These are phyloP conservation scores for Yarrowia sp. DNA, from an alignment of 805 yeast species.

Conservation along the genomic window DNA sequence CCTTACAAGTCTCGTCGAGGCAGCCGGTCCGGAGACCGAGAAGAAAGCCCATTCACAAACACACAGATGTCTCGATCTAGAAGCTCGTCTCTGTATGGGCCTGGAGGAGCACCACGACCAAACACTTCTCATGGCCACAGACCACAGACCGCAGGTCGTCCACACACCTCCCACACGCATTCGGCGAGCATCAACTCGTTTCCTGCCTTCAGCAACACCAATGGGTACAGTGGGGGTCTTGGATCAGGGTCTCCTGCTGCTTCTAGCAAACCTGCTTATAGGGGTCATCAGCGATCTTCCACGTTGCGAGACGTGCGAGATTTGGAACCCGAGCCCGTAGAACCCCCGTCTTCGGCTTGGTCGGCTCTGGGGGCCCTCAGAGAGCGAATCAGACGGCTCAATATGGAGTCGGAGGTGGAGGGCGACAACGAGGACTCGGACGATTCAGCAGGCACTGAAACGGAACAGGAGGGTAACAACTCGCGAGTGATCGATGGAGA, in stretches of 20 bases:
- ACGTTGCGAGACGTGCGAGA: slow-evolving; percentile 13
- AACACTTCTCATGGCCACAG: slow-evolving; percentile 10
- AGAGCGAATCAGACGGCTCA: slow-evolving; percentile 24
- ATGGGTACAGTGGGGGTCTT: slow-evolving; percentile 3
- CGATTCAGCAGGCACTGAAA: slow-evolving; percentile 14
- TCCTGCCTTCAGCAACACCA: slow-evolving; percentile 14
- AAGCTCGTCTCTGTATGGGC: slow-evolving; percentile 31
- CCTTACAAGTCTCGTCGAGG: slow-evolving; percentile 4
- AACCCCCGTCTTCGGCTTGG: slow-evolving; percentile 13
- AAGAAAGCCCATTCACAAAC: slow-evolving; percentile 21
- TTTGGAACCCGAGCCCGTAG: slow-evolving; percentile 7
- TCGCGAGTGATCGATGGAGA: background rate
- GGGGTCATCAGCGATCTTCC: slow-evolving; percentile 5
- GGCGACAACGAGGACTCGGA: slow-evolving; percentile 1
- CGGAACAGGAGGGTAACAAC: slow-evolving; percentile 6
- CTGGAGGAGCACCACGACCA: background rate
- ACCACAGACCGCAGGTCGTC: slow-evolving; percentile 30
- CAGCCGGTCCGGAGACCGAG: slow-evolving; percentile 16
- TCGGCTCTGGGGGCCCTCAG: slow-evolving; percentile 26
- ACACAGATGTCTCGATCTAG: slow-evolving; percentile 15
- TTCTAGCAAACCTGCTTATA: background rate
- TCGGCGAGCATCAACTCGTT: slow-evolving; percentile 18
- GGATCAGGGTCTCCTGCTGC: slow-evolving; percentile 14
- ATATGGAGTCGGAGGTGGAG: slow-evolving; percentile 32
- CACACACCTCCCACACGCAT: slow-evolving; percentile 17